Percentiles rank a stretch among this genome's conserved stretches.
These are phyloP conservation scores for Mrakia gelida DNA, from an alignment of 768 basidiomycete genomes.

Conservation along the genomic window DNA sequence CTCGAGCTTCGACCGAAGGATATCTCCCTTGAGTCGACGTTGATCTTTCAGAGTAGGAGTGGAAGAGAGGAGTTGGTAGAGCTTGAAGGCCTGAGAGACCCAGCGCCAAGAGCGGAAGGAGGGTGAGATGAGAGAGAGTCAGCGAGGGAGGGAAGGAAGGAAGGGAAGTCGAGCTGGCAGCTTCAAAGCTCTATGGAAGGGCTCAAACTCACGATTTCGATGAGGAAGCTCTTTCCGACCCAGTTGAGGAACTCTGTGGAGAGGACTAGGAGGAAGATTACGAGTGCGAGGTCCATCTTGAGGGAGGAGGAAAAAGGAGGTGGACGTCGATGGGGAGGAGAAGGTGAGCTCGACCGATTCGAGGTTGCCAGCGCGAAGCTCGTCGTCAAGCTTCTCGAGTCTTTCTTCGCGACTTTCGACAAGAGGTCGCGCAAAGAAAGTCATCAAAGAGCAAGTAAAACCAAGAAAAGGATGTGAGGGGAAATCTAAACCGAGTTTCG, in stretches of 20 bases:
- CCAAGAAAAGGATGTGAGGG: too few species aligned
- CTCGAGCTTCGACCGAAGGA: slow-evolving; percentile 75
- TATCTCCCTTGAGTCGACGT: slow-evolving; percentile 68
- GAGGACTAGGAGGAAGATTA: slow-evolving; percentile 77
- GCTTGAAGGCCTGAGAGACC: slow-evolving; percentile 62
- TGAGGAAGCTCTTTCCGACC: slow-evolving; percentile 79
- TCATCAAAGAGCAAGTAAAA: too few species aligned
- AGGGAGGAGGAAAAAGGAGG: background rate
- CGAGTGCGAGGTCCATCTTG: slow-evolving; percentile 57
- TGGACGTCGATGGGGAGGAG: background rate
- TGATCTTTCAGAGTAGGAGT: slow-evolving; percentile 55
- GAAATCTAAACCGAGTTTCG: slow-evolving; percentile 25
- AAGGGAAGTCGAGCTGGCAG: background rate
- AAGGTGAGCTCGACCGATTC: background rate
- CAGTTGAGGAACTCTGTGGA: slow-evolving; percentile 77
- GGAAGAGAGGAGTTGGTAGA: slow-evolving; percentile 66
- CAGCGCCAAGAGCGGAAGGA: background rate
- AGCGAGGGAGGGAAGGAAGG: background rate
- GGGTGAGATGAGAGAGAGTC: background rate
- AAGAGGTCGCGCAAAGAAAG: too few species aligned
- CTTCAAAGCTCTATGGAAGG: background rate
- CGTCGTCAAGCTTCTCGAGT: too few species aligned
- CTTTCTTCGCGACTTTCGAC: too few species aligned
- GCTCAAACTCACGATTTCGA: slow-evolving; percentile 62
- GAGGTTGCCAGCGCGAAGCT: too few species aligned